Base-by-base conservation (phyloP, 2,329 filamentous ascomycete genomes). In the Stemphylium beticola region DNA sequence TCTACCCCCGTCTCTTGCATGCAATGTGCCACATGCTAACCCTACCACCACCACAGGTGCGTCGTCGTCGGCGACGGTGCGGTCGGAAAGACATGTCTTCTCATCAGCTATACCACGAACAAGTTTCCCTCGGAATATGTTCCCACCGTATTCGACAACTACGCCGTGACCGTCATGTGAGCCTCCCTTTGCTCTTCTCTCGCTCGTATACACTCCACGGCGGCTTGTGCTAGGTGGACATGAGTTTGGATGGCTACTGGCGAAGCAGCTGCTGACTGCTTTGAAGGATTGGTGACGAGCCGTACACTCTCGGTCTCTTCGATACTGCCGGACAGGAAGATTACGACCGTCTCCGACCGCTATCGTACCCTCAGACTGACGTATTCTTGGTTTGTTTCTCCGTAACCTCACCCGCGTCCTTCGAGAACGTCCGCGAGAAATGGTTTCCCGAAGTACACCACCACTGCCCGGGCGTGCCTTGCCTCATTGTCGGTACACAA, bases 91-190 rank as follows among this genome's bases (percentile, higher is more conserved):
- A 99, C 95, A 66, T 99, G 95, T 81, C 87, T 99, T 64, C 87
- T 99, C 75, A 99, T 99, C 82, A 96, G 92, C 77, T 99, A 99
- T 81, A 99, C 95, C 64, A 99, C 95, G 63, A 99, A 99, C 85
- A 98, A 98, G 74, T 99, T 99, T 78, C 95, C 95, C 32, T 97
- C 93, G 72, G 95, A 99, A 93, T 99, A 99, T 78, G 95, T 99
- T 55, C 95, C 95, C 47, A 99, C 95, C 26, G 95, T 99, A 62
- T 99, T 99, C 79, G 95, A 99, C 79, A 99, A 99, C 81, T 99
- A 99, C 85, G 95, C 95, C 54, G 95, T 99, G 76, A 99, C 95
- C 65, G 95, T 99, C 67, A 99, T 99, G 95, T 97, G 85, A 88
- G 92, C 59, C 44, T 54, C 61, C 58, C 55, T 39, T 45, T 55